Evolutionary conservation across 352 stramenopile species (phyloP), one percentile per base, ranked within the genome.

Genomic region (Sclerospora graminicola): DNA sequence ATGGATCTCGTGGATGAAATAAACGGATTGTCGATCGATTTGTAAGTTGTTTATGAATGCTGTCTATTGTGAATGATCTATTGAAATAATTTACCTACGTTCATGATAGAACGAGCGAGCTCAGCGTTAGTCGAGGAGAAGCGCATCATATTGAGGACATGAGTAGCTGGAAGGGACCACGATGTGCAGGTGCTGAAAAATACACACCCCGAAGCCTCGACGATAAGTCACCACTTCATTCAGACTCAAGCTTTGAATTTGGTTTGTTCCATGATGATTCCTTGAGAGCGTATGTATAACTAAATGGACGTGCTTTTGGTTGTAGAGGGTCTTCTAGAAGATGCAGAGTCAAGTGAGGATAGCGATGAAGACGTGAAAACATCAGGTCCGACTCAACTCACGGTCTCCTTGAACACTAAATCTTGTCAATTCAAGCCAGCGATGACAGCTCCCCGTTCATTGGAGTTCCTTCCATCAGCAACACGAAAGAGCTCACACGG

Each of bases 21-120:
- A 1, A 61, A 56, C 36, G 57, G 57, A 11, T 27, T 86, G 1
- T 82, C 69, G 30, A 72, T 89, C 5, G 77, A 89, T 45, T 48
- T 85, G 77, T 89, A 53, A 41, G 66, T 48, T 38, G 8, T n/a
- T 14, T 34, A 2, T 45, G 9, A 37, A n/a, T 38, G 18, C 60
- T 31, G n/a, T 30, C 21, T 9, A 9, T 15, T 45, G 13, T 42
- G 21, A 40, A 37, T 57, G n/a, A 7, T 42, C 11, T 50, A 56
- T 54, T 45, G 15, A 37, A 30, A 34, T 1, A n/a, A 16, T 48
- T 9, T 48, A 33, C n/a, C n/a, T n/a, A n/a, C 40, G 9, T 50
- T 30, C 5, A 27, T 33, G 23, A 3, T 31, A 78, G 69, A 48
- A 76, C 69, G 8, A 68, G 48, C 19, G 48, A 54, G 6, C 54